Base-by-base conservation (phyloP, 495 filamentous ascomycete genomes). In the Hyphodiscus hymeniophilus region DNA sequence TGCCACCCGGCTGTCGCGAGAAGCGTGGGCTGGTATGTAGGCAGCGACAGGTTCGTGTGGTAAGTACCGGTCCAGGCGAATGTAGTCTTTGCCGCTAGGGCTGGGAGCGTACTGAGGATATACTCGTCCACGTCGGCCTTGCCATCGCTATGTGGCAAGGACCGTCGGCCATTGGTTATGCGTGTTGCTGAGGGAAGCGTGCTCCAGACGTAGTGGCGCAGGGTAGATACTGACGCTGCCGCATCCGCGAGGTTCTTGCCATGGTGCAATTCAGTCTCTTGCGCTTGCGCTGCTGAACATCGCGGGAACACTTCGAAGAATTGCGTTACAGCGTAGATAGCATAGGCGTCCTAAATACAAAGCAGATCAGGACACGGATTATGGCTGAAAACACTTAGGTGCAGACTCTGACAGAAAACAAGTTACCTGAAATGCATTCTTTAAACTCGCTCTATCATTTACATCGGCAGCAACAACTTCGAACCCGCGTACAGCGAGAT, bases 141-240 rank as follows among this genome's bases (percentile, higher is more conserved):
- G 40, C 48, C 59, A 18, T 66, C 64, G 30, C 63, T 64, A 50
- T 68, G 66, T 20, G 64, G 64, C 24, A 65, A 36, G 10, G 46
- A 20, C 36, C 57, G 57, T 20, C 54, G 57, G 7, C 63, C 63
- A 11, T 16, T 40, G 0, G 52, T 51, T 22, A 64, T 43, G 23
- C 50, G 49, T 31, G 33, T 52, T 8, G 51, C 57, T 45, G 60
- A 57, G 2, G 67, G 65, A 1, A 67, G 53, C 2, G 67, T 71
- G 35, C 60, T 64, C 67, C 67, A 70, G 51, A 73, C 59, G 42
- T 60, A 71, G 39, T 69, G 69, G 52, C 70, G 56, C 12, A 73
- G 54, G 1, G 62, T 61, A 2, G 47, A 28, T 0, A 60, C 68
- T 20, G 54, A 51, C 0, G 60, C 47, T 7, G 68, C 70, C 7